Percentiles rank a stretch among this genome's conserved stretches.
These are phyloP conservation scores for Malbranchea zuffiana DNA, from an alignment of 2,329 filamentous ascomycete genomes.

Conservation along the genomic window DNA sequence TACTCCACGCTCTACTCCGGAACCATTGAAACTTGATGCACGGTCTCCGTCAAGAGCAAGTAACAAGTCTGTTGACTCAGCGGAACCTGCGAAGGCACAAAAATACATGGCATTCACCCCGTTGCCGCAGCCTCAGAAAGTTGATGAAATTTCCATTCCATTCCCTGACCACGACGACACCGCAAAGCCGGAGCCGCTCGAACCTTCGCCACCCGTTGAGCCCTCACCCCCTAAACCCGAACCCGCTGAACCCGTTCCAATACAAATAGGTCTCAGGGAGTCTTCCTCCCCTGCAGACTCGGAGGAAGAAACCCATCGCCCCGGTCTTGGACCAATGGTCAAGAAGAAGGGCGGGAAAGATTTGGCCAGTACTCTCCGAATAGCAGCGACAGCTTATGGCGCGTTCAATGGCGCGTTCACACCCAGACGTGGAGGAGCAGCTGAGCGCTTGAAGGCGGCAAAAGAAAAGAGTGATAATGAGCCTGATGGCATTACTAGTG, in stretches of 20 bases:
- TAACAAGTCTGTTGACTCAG: slow-evolving; percentile 17
- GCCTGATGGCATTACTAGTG: slow-evolving; percentile 79
- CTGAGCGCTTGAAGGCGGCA: slow-evolving; percentile 59
- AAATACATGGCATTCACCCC: slow-evolving; percentile 12
- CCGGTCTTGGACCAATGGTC: slow-evolving; percentile 82
- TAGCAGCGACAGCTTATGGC: slow-evolving; percentile 60
- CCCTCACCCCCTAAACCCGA: neutral
- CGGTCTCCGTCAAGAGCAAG: slow-evolving; percentile 24
- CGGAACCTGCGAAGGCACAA: slow-evolving; percentile 11
- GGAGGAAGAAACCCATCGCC: slow-evolving; percentile 47
- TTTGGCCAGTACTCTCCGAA: slow-evolving; percentile 65
- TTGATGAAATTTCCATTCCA: neutral
- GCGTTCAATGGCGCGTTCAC: slow-evolving; percentile 83
- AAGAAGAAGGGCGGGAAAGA: slow-evolving; percentile 67
- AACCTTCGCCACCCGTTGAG: no score
- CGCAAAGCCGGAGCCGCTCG: no score
- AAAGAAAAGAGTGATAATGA: slow-evolving; percentile 52
- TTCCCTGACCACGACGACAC: no score
- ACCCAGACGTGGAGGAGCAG: slow-evolving; percentile 76
- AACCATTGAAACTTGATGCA: slow-evolving; percentile 24
- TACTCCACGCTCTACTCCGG: slow-evolving; percentile 28
- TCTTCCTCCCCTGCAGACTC: neutral
- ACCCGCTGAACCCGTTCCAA: slow-evolving; percentile 7
- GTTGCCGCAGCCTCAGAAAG: slow-evolving; percentile 4
- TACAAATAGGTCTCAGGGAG: slow-evolving; percentile 7